Base-by-base conservation (phyloP, 2,329 filamentous ascomycete species). In the Fusarium clavum region DNA sequence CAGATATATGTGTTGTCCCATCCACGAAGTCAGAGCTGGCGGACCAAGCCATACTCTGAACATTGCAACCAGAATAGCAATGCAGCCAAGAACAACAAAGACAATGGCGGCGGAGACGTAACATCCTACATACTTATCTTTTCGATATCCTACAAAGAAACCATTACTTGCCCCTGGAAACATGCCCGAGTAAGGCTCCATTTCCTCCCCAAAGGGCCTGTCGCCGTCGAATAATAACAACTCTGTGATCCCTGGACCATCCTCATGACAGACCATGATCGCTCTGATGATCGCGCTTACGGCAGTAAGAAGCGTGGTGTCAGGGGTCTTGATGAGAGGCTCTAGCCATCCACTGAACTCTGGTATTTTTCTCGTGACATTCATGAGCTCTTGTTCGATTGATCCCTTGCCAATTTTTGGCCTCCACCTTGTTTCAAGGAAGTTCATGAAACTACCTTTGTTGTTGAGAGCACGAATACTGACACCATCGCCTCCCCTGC, bases 11-110 rank as follows among this genome's bases (percentile, higher is more conserved):
- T 61, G 43, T 8, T 59, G 59, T 16, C 61, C 30, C 56, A 66
- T 66, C 65, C 65, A 69, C 13, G 67, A 69, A 38, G 61, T 69
- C 41, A 70, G 29, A 16, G 53, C 43, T 40, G 47, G 40, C 22
- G 66, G 56, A 16, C 66, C 65, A 24, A 69, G 61, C 52, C 52
- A 66, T 38, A 46, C 41, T 13, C 56, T 48, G 38, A 54, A 54
- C 18, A 48, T 11, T 4, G 18, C 48, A 30, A 52, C 53, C 11
- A 57, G 8, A 7, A 70, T 58, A 30, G 64, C 29, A 24, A 68
- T 43, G 0, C 34, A 47, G n/a, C 67, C 60, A 16, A 65, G 38
- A 6, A 60, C 16, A 22, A 65, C 47, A 18, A 65, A 61, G 8
- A 65, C 10, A 29, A 55, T 13, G 13, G 64, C 49, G 14, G 58